Conservation (phyloP, 202 grass and related monocot species). For the Brachypodium distachyon region DNA sequence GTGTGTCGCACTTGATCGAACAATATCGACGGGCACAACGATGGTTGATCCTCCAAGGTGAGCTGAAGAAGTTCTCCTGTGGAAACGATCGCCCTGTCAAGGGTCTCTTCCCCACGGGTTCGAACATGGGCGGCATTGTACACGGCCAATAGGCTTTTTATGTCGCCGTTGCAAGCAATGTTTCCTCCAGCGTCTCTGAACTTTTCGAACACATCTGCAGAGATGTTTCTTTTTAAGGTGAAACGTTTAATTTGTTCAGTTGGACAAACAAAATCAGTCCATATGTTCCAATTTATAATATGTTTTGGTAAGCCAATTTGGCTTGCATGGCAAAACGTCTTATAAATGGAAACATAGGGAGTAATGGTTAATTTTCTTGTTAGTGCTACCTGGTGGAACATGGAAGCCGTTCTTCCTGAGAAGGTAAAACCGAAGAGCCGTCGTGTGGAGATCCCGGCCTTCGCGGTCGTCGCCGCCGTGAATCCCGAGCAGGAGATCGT, state of each 20-base stretch:
- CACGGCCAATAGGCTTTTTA: background rate
- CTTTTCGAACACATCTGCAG: conserved; percentile 1
- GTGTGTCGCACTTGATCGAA: background rate
- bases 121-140: conserved; percentile 18
- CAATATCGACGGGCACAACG: background rate
- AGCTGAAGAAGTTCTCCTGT: background rate
- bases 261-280: too few relatives aligned
- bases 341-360: too few relatives aligned
- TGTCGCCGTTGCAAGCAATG: background rate
- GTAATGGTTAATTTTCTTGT: too few relatives aligned
- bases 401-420: conserved; percentile 22
- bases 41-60: background rate
- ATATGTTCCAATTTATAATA: too few relatives aligned
- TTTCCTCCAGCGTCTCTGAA: background rate
- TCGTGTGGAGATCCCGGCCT: background rate
- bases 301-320: too few relatives aligned
- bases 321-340: too few relatives aligned
- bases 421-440: conserved; percentile 13
- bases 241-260: too few relatives aligned
- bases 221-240: too few relatives aligned
- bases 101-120: conserved; percentile 20
- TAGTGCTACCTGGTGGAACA: background rate
- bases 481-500: background rate
- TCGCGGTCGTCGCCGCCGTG: background rate
- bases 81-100: conserved; percentile 8